A percentile compares a stretch with the other conserved stretches of the same genome.
Conservation (phyloP, 352 stramenopile genomes). For the Phytophthora colocasiae region DNA sequence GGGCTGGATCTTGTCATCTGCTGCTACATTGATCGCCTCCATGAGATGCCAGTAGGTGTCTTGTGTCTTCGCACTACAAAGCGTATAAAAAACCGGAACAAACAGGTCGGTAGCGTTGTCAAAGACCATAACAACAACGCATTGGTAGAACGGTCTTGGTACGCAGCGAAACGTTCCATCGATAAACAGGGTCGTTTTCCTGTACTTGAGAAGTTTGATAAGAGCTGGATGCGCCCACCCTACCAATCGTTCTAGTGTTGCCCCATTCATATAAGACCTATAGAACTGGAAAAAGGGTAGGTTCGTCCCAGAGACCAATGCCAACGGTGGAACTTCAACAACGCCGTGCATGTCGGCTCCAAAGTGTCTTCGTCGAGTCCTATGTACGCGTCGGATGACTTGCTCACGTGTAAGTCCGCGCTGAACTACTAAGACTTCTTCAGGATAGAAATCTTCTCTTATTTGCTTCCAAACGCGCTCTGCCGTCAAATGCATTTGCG, state of each 20-base stretch:
- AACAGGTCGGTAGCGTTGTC: not conserved
- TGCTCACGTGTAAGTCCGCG: not conserved
- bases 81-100: not conserved
- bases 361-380: not conserved
- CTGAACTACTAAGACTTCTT: not conserved
- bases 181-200: not conserved
- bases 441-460: not conserved
- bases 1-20: not conserved
- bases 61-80: not conserved
- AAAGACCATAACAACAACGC: not conserved
- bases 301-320: not conserved
- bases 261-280: not conserved
- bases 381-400: not conserved
- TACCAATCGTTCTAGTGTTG: not conserved
- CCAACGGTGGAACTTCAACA: not conserved
- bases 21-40: not conserved
- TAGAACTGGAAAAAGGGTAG: not conserved
- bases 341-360: not conserved
- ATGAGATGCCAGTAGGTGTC: not conserved
- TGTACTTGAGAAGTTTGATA: not conserved
- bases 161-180: conserved; percentile 1
- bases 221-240: not conserved
- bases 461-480: not conserved
- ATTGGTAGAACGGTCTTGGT: not conserved
- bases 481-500: not conserved